Percentiles rank a stretch among this genome's conserved stretches.
phyloP scores from a whole-genome alignment of 352 stramenopile species.

The Globisporangium uncinulatum region DNA sequence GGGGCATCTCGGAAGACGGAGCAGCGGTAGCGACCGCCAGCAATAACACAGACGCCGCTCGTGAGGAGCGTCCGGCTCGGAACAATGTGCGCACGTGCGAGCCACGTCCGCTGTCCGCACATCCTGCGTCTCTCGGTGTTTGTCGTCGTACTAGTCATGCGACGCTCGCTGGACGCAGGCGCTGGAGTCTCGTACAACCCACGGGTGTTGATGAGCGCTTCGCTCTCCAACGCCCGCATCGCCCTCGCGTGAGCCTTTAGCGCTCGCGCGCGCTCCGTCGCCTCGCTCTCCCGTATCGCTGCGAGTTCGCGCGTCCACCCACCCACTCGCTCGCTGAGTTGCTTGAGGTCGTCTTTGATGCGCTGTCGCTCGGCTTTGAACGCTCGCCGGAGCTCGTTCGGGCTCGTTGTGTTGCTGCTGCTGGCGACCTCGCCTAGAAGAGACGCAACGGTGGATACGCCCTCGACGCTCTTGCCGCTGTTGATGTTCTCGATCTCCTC shows the following conservation, averaged over 20 bases:
- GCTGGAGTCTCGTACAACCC: neutral
- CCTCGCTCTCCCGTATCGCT: constrained; percentile 20
- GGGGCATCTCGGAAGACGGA: constrained; percentile 20
- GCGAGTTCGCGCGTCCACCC: constrained; percentile 21
- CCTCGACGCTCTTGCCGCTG: constrained; percentile 25
- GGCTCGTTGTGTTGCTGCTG: constrained; percentile 3
- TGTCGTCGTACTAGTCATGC: no score
- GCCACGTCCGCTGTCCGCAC: constrained; percentile 21
- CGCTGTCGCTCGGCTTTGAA: constrained; percentile 37
- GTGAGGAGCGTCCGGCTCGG: constrained; percentile 12
- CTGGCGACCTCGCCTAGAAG: neutral
- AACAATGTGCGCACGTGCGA: constrained; percentile 21
- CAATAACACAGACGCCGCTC: constrained; percentile 20
- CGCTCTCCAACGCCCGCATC: constrained; percentile 13
- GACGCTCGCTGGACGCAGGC: no score
- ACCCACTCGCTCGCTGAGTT: constrained; percentile 10
- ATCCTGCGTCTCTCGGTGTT: neutral
- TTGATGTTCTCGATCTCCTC: constrained; percentile 59
- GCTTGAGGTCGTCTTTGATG: constrained; percentile 42
- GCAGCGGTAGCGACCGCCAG: constrained; percentile 19
- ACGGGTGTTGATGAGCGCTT: constrained; percentile 7
- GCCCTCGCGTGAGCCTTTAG: constrained; percentile 9
- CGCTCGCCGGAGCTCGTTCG: constrained; percentile 28
- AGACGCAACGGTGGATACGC: no score
- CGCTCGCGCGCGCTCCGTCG: constrained; percentile 10